Conservation (phyloP, 768 basidiomycete genomes). For the Melanogaster broomeanus region DNA sequence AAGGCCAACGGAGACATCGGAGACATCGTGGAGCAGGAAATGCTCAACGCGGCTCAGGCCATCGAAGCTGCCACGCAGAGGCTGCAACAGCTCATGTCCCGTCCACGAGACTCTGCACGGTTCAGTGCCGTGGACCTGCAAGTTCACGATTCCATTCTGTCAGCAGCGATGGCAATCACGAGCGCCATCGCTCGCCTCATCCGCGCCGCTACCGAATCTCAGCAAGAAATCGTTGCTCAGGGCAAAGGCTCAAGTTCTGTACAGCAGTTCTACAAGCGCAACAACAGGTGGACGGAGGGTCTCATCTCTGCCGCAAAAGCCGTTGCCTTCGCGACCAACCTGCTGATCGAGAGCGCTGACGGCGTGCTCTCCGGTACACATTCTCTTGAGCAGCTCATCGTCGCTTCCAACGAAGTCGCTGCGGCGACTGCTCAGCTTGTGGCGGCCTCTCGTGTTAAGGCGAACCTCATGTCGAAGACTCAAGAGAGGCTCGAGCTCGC, state of each 20-base stretch:
- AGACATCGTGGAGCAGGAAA: constrained; percentile 95
- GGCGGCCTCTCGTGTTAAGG: constrained; percentile 97
- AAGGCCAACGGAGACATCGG: constrained; percentile 92
- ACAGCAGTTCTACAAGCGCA: constrained; percentile 99
- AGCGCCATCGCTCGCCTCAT: constrained; percentile 93
- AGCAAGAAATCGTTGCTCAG: constrained; percentile 96
- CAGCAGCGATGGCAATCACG: constrained; percentile 93
- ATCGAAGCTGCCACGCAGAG: constrained; percentile 93
- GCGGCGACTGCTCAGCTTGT: constrained; percentile 97
- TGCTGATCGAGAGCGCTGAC: constrained; percentile 97
- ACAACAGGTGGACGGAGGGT: constrained; percentile 99
- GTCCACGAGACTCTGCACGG: constrained; percentile 84
- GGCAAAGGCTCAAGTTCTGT: constrained; percentile 90
- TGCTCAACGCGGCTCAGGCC: constrained; percentile 88
- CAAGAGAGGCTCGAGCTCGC: constrained; percentile 95
- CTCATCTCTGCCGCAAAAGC: constrained; percentile 97
- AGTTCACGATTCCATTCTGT: constrained; percentile 96
- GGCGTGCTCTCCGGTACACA: constrained; percentile 96
- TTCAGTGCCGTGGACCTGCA: constrained; percentile 92
- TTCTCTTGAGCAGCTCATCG: constrained; percentile 97
- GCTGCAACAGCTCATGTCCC: constrained; percentile 87
- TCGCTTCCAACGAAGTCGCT: constrained; percentile 99
- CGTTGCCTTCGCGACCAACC: constrained; percentile 93
- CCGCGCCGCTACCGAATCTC: constrained; percentile 94
- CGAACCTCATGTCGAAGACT: constrained; percentile 97